phyloP scores from a whole-genome alignment of 78 protist species.

The Cavenderia fasciculata region DNA sequence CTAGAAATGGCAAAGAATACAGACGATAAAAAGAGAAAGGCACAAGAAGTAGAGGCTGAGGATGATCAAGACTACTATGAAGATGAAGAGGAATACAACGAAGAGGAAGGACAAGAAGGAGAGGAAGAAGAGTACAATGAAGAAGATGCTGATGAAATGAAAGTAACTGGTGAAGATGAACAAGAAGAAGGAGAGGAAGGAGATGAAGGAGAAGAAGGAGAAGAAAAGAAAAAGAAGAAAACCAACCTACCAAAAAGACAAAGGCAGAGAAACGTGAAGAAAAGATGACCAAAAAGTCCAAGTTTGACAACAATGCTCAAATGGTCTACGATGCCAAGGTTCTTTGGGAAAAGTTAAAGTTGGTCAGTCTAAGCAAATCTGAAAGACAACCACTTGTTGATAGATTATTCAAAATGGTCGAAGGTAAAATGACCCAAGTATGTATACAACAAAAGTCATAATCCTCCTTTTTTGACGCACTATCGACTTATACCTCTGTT shows the following conservation, averaged over 20 bases:
- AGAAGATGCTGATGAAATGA: not conserved
- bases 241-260: not conserved
- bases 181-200: not conserved
- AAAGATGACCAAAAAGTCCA: conserved; percentile 38
- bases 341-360: conserved; percentile 65
- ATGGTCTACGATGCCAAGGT: conserved; percentile 41
- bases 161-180: conserved; percentile 3
- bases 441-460: not conserved
- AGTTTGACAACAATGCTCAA: conserved; percentile 13
- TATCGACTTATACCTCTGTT: not conserved
- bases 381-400: conserved; percentile 16
- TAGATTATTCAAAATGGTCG: not conserved
- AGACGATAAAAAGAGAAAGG: conserved; percentile 11
- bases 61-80: not conserved
- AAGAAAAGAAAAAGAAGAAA: not conserved
- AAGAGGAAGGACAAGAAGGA: not conserved
- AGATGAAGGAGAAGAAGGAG: not conserved
- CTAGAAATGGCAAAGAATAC: too few species aligned
- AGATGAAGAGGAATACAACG: not conserved
- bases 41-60: not conserved
- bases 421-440: conserved; percentile 39
- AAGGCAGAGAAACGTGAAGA: conserved; percentile 49
- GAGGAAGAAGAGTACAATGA: not conserved
- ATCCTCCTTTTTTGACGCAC: not conserved
- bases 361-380: not conserved